Conservation (phyloP, 768 basidiomycete genomes). For the Flagelloscypha sp. region DNA sequence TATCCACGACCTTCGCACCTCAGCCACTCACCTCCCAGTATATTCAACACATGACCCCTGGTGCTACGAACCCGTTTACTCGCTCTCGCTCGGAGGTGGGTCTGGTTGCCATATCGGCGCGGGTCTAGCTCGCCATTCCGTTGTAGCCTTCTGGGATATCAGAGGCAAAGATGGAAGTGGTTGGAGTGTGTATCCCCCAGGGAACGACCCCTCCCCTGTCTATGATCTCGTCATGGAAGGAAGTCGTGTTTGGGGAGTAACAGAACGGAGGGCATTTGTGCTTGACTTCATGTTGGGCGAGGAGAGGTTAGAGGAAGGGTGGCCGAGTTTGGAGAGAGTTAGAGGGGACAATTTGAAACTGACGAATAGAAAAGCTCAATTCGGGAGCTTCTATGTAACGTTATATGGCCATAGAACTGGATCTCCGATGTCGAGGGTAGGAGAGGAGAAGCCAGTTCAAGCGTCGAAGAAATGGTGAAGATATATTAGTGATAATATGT, state of each 20-base stretch:
- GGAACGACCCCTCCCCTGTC: constrained; percentile 72
- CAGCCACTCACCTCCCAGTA: constrained; percentile 44
- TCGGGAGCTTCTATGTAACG: too few species aligned
- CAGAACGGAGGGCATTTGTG: constrained; percentile 69
- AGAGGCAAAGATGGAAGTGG: constrained; percentile 50
- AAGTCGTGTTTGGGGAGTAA: constrained; percentile 71
- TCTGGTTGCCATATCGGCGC: constrained; percentile 58
- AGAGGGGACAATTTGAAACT: too few species aligned
- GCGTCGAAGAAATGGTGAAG: too few species aligned
- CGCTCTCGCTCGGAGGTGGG: constrained; percentile 69
- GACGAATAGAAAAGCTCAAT: too few species aligned
- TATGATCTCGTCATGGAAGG: constrained; percentile 70
- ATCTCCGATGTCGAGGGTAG: too few species aligned
- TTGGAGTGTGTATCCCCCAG: constrained; percentile 76
- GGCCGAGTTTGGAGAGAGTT: too few species aligned
- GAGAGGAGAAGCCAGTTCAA: too few species aligned
- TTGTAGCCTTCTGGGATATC: constrained; percentile 79
- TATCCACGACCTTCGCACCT: constrained; percentile 67
- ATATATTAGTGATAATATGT: too few species aligned
- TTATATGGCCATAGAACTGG: too few species aligned
- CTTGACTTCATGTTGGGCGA: too few species aligned
- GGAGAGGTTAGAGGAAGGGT: too few species aligned
- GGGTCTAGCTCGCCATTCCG: constrained; percentile 67
- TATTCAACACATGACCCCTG: constrained; percentile 58
- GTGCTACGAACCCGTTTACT: constrained; percentile 67